Base-by-base conservation (phyloP, 768 basidiomycete genomes). In the Epithele typhae region DNA sequence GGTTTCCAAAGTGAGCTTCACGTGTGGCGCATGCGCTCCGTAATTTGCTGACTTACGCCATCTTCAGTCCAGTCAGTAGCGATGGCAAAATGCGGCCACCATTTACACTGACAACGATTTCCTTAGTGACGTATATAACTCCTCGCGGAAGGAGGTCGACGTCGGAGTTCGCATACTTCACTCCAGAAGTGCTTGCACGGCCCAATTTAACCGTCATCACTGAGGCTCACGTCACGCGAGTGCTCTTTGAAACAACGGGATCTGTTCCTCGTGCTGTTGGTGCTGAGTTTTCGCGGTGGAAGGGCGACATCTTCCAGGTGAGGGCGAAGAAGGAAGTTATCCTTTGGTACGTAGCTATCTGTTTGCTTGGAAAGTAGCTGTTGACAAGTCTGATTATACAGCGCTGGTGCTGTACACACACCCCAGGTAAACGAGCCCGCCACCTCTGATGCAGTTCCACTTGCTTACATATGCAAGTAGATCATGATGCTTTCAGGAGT, bases 401-500 rank as follows among this genome's bases (percentile, higher is more conserved):
- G 82, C 11, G 81, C 75, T 24, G 82, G 82, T 0, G 74, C 82
- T 3, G 61, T 86, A 6, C 81, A 86, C 53, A 75, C 81, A 5
- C 84, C 84, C 3, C 78, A 79, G 18, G 74, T 70, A 41, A n/a
- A n/a, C 40, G 67, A 51, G 10, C 17, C 32, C 19, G 19, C 7
- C 27, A 30, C 27, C 14, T 14, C 19, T 19, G 9, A 41, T 18
- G 10, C 25, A 10, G 18, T 35, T 18, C 17, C 9, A 2, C 17
- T 5, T 42, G 18, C 17, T 21, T 36, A 11, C 23, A 12, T 39
- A 12, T n/a, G n/a, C 4, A 33, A 5, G 17, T 40, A 85, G 68
- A 75, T 87, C 41, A 70, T 87, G 12, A 74, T 85, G 73, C 71
- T 87, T 15, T 87, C 85, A 17, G 91, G 91, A 10, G 67, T 93